Evolutionary conservation across 345 rosid species (phyloP).

Genomic region (Aegle marmelos): DNA sequence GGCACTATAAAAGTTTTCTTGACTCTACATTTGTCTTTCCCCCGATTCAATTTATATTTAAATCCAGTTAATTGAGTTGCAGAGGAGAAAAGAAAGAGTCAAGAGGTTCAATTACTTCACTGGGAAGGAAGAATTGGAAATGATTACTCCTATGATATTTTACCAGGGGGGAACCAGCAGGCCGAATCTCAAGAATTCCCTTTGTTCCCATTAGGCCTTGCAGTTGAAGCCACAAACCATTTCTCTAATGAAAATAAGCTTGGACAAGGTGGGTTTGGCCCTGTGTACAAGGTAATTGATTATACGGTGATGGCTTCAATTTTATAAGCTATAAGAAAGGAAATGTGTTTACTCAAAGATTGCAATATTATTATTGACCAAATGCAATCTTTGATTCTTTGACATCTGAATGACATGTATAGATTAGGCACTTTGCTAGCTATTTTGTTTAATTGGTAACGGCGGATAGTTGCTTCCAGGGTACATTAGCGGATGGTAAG

Average conservation of each 20-base stretch:
- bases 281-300: slow-evolving; percentile 34
- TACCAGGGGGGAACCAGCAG: background rate
- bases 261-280: slow-evolving; percentile 47
- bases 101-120: slow-evolving; percentile 18
- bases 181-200: slow-evolving; percentile 16
- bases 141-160: background rate
- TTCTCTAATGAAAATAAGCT: slow-evolving; percentile 32
- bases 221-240: slow-evolving; percentile 21
- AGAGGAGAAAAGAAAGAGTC: slow-evolving; percentile 4
- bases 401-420: background rate
- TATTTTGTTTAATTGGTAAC: background rate
- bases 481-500: background rate
- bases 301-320: background rate
- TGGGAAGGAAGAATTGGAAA: background rate
- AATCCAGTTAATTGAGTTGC: background rate
- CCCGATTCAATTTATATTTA: background rate
- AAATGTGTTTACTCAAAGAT: background rate
- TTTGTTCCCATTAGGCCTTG: slow-evolving; percentile 14
- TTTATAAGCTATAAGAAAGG: background rate
- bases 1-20: background rate
- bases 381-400: background rate
- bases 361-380: background rate
- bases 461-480: background rate
- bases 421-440: background rate
- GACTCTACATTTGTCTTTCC: background rate